phyloP scores from a whole-genome alignment of 1,139 yeast species.

The Taiozyma onychis region DNA sequence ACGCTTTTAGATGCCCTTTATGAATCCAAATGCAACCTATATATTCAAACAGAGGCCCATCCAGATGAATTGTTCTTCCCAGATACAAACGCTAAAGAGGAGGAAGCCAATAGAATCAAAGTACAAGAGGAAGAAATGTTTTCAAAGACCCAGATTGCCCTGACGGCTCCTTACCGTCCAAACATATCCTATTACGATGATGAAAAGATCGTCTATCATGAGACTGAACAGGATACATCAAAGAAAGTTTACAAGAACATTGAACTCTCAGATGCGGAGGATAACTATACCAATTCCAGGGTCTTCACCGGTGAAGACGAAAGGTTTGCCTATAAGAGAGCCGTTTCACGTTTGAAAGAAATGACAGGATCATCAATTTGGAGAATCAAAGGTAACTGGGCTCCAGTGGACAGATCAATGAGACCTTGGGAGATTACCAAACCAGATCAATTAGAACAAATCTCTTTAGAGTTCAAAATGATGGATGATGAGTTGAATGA shows the following conservation, averaged over 20 bases:
- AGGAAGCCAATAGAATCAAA: slow-evolving; percentile 26
- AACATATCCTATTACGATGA: slow-evolving; percentile 59
- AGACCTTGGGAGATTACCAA: slow-evolving; percentile 54
- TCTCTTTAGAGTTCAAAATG: neutral
- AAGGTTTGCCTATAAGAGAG: slow-evolving; percentile 67
- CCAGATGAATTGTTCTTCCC: slow-evolving; percentile 59
- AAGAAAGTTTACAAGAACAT: slow-evolving; percentile 1
- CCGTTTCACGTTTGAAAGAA: slow-evolving; percentile 62
- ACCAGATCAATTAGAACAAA: neutral
- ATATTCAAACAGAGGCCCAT: slow-evolving; percentile 43
- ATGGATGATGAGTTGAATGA: slow-evolving; percentile 10
- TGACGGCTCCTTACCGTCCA: slow-evolving; percentile 63
- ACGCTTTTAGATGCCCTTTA: slow-evolving; percentile 64
- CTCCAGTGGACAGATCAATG: slow-evolving; percentile 46
- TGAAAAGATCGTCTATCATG: slow-evolving; percentile 36
- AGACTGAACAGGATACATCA: slow-evolving; percentile 15
- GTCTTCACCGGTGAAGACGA: slow-evolving; percentile 79
- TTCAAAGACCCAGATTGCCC: slow-evolving; percentile 56
- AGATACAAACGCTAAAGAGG: slow-evolving; percentile 18
- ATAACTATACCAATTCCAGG: slow-evolving; percentile 42
- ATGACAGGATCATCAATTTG: slow-evolving; percentile 56
- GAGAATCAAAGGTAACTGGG: slow-evolving; percentile 45
- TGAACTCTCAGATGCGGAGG: slow-evolving; percentile 8
- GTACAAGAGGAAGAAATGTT: slow-evolving; percentile 68
- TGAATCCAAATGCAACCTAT: slow-evolving; percentile 58